Base-by-base conservation (phyloP, 306 rosid genomes). In the Begonia masoniana region DNA sequence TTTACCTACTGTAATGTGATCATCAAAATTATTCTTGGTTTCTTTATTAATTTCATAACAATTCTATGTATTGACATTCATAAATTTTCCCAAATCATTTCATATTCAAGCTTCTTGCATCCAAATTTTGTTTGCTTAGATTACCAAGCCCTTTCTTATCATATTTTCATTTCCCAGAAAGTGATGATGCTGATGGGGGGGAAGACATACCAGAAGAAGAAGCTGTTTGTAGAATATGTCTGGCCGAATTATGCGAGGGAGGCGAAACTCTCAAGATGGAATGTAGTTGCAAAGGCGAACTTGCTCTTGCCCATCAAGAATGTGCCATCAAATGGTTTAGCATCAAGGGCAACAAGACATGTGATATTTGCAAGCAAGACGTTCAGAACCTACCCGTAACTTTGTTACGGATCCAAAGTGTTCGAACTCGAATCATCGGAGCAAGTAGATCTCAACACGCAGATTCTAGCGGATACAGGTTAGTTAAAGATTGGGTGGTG, bases 321-420 rank as follows among this genome's bases (percentile, higher is more conserved):
- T 88, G 97, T 73, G 97, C 97, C 26, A 73, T 88, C 56, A 88
- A 88, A 71, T 88, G 97, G 97, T 88, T 88, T 76, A 84, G 82
- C 61, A 84, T 88, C 60, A 88, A 88, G 64, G 97, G 97, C 62
- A 88, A 88, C 76, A 81, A 72, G 74, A 84, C 78, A 31, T 88
- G 97, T 57, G 97, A 88, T 61, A 79, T 88, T 58, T 88, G 97
- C 86, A 82, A 71, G 70, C 80, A 68, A 63, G 94, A 88, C 46
- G 97, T 88, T 47, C 64, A 48, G 55, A 88, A 88, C 67, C 76
- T 88, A 52, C 85, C 83, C 5, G 97, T 88, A 62, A 88, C 92
- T 21, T 71, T 88, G 24, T 78, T 88, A 65, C 81, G 79, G 73
- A 69, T 88, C 63, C 73, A 66, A 36, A 77, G 35, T 62, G 62